Conservation (phyloP, 305 asterid genomes). For the Fraxinus ornus region DNA sequence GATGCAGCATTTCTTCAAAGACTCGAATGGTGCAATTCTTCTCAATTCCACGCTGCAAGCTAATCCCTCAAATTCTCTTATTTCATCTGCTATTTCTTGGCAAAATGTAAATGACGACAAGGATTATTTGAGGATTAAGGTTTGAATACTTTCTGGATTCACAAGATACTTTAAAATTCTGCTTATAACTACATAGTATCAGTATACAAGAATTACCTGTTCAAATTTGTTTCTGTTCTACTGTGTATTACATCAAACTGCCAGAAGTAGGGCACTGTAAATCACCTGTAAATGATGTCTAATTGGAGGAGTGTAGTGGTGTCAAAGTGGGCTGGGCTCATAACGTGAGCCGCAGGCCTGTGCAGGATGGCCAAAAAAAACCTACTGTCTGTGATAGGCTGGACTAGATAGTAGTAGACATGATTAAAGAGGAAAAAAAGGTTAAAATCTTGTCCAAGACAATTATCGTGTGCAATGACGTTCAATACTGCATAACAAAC, state of each 20-base stretch:
- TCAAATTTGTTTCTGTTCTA: neutral
- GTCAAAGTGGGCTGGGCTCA: neutral
- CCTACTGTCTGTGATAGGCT: neutral
- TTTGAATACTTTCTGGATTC: conserved; percentile 7
- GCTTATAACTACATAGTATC: neutral
- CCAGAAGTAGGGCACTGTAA: neutral
- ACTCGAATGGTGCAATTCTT: conserved; percentile 81
- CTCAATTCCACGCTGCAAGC: conserved; percentile 58
- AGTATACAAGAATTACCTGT: neutral
- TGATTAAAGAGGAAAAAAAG: neutral
- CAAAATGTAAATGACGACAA: conserved; percentile 36
- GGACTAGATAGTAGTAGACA: neutral
- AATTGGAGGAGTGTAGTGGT: neutral
- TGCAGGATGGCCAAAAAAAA: neutral
- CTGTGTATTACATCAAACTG: neutral
- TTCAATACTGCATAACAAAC: neutral
- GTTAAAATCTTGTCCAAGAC: neutral
- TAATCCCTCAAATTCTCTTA: conserved; percentile 45
- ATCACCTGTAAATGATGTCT: neutral
- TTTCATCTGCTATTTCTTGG: conserved; percentile 73
- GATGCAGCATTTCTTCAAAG: conserved; percentile 89
- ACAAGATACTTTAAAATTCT: neutral
- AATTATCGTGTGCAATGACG: neutral
- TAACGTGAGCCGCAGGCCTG: neutral
- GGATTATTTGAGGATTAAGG: conserved; percentile 60